Evolutionary conservation across 2,329 filamentous ascomycete genomes (phyloP), one percentile per base, ranked within the genome.

Genomic region (Diaporthe humulicola): DNA sequence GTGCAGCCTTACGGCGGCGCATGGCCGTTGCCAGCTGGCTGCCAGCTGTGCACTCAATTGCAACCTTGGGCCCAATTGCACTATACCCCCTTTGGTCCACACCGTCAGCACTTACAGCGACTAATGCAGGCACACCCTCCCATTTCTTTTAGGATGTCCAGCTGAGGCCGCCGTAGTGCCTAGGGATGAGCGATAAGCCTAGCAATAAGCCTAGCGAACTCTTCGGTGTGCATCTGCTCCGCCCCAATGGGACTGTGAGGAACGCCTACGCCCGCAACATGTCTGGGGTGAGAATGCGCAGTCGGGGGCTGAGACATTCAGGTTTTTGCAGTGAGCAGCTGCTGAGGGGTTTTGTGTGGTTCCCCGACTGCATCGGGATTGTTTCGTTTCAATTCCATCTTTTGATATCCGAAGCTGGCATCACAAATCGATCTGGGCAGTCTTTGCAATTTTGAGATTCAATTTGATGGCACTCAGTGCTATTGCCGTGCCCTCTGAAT

Each of bases 61-160:
- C n/a, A n/a, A n/a, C n/a, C n/a, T n/a, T n/a, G n/a, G n/a, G n/a
- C n/a, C n/a, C n/a, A n/a, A n/a, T n/a, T n/a, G n/a, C n/a, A n/a
- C n/a, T n/a, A n/a, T n/a, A n/a, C n/a, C n/a, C n/a, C n/a, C n/a
- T n/a, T n/a, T n/a, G n/a, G n/a, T n/a, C n/a, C n/a, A n/a, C n/a
- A n/a, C n/a, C n/a, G 64, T 67, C 64, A 67, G 64, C 45, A 52
- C 33, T 52, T 52, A 25, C n/a, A 52, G 45, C n/a, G 64, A 52
- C 64, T 67, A 67, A 52, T 67, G 64, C 64, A 67, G 45, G 64
- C 45, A 67, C 64, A 15, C 30, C 61, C 61, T 38, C 45, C 30
- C 12, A 52, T 3, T 14, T 19, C 45, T 67, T 30, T 19, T 28
- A 38, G 64, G 14, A 38, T 67, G 30, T 67, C 38, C 64, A 38